Conservation (phyloP, 352 stramenopile species). For the Bremia lactucae region DNA sequence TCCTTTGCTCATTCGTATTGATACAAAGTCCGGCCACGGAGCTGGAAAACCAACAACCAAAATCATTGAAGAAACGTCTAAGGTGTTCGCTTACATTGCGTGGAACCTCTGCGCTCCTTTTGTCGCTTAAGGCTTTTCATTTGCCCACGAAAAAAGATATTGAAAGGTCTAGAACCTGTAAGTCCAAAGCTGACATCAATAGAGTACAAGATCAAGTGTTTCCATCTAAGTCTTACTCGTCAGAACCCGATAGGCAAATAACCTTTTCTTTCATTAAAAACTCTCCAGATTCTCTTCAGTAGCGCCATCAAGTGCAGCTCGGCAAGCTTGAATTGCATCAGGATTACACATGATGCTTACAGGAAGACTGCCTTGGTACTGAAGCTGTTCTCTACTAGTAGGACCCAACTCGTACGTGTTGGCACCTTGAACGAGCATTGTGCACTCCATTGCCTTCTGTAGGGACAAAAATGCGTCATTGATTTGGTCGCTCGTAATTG, state of each 20-base stretch:
- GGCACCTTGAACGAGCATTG: slow-evolving; percentile 29
- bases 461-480: slow-evolving; percentile 31
- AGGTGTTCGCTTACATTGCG: slow-evolving; percentile 83
- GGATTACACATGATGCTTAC: slow-evolving; percentile 28
- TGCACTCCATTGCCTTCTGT: slow-evolving; percentile 35
- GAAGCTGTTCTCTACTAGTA: slow-evolving; percentile 20
- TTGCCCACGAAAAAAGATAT: no score
- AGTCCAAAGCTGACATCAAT: no score
- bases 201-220: neutral
- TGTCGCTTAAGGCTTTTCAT: slow-evolving; percentile 27
- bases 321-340: slow-evolving; percentile 21
- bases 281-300: slow-evolving; percentile 13
- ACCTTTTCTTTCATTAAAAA: slow-evolving; percentile 1
- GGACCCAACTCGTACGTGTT: slow-evolving; percentile 32
- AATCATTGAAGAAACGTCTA: slow-evolving; percentile 76
- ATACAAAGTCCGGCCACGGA: slow-evolving; percentile 84
- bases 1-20: slow-evolving; percentile 83
- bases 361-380: slow-evolving; percentile 27
- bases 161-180: no score
- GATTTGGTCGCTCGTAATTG: slow-evolving; percentile 20
- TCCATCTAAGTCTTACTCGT: no score
- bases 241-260: no score
- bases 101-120: slow-evolving; percentile 52
- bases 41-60: slow-evolving; percentile 84
- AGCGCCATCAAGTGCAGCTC: slow-evolving; percentile 12